Conservation (phyloP, 176 grass and related monocot genomes). For the Phyllostachys edulis region DNA sequence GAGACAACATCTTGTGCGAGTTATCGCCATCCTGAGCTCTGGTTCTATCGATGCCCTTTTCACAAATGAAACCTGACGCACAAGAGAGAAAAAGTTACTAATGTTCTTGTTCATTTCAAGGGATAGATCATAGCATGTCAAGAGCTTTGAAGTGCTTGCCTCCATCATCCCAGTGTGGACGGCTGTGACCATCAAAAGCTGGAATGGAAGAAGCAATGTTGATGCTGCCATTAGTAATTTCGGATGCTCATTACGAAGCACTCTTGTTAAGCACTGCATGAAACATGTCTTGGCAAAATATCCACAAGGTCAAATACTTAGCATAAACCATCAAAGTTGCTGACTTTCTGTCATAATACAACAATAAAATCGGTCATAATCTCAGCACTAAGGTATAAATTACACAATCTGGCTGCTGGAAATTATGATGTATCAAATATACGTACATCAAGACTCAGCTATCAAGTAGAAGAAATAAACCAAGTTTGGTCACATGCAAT, state of each 20-base stretch:
- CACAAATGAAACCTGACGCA: slow-evolving; percentile 66
- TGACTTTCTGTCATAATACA: slow-evolving; percentile 12
- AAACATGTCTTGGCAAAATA: slow-evolving; percentile 25
- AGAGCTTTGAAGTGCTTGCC: slow-evolving; percentile 53
- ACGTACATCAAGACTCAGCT: neutral
- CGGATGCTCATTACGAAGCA: slow-evolving; percentile 78
- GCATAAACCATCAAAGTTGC: no score
- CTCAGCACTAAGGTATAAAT: neutral
- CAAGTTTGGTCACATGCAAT: neutral
- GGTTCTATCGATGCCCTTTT: slow-evolving; percentile 63
- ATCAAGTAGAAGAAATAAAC: neutral
- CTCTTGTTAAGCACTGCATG: slow-evolving; percentile 78
- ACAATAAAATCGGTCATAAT: neutral
- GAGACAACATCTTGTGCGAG: slow-evolving; percentile 74
- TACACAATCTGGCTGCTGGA: neutral
- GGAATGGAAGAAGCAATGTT: slow-evolving; percentile 83
- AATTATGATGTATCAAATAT: neutral
- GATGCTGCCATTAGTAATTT: slow-evolving; percentile 89
- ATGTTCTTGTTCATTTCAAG: neutral
- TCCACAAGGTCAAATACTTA: slow-evolving; percentile 4
- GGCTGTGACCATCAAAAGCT: slow-evolving; percentile 90
- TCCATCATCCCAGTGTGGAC: slow-evolving; percentile 94
- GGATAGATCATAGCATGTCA: neutral
- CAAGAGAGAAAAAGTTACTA: neutral
- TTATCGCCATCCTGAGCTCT: slow-evolving; percentile 73